phyloP scores from a whole-genome alignment of 768 basidiomycete species.

The Daedaleopsis sinensis region DNA sequence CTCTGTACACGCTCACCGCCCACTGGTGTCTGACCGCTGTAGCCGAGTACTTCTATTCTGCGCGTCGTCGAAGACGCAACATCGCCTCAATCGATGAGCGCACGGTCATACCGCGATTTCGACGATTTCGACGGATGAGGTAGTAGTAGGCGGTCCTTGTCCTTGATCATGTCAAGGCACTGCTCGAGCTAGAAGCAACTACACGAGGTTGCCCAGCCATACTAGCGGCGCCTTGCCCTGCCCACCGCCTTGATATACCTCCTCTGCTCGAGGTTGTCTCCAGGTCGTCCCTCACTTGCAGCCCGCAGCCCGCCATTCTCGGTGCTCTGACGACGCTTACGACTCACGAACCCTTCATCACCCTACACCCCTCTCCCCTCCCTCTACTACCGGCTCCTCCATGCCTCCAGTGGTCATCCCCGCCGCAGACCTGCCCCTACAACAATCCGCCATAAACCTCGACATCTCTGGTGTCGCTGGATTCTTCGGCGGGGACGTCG shows the following conservation, averaged over 20 bases:
- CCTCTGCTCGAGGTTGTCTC: not conserved
- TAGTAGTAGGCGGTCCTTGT: no score
- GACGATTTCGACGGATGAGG: not conserved
- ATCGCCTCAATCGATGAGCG: not conserved
- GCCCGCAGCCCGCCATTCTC: no score
- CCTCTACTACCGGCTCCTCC: no score
- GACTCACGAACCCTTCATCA: not conserved
- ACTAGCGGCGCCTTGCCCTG: not conserved
- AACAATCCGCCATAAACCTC: not conserved
- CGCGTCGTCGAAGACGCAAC: not conserved
- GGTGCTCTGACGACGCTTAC: no score
- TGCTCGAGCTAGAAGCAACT: not conserved
- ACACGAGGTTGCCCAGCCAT: not conserved
- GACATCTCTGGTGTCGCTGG: constrained; percentile 11
- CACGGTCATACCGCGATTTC: not conserved
- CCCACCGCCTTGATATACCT: not conserved
- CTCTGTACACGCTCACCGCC: not conserved
- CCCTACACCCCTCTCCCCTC: not conserved
- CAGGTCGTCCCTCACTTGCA: no score
- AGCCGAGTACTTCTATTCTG: not conserved
- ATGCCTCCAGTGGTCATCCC: not conserved
- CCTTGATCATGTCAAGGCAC: not conserved
- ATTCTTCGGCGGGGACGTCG: constrained; percentile 11
- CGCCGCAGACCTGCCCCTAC: not conserved
- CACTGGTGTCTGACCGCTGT: not conserved